A percentile compares a stretch with the other conserved stretches of the same genome.
Conservation (phyloP, 305 asterid genomes). For the Nicotiana rustica region DNA sequence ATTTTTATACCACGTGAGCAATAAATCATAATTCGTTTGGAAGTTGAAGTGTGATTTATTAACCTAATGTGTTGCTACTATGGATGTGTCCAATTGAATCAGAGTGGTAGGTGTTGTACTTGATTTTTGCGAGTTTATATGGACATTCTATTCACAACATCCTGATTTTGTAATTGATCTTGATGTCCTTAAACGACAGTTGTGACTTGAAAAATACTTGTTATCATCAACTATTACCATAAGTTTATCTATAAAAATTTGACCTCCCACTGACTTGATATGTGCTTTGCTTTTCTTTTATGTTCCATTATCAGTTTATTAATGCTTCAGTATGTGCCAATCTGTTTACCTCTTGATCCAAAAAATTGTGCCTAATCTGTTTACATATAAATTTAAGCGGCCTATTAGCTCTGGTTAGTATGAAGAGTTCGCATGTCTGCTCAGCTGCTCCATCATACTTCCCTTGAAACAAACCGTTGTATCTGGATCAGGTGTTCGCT, state of each 20-base stretch:
- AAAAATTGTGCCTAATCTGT: background rate
- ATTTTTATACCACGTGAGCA: conserved; percentile 15
- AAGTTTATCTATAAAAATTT: background rate
- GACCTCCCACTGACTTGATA: background rate
- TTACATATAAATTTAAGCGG: background rate
- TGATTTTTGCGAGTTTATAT: background rate
- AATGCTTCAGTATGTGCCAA: background rate
- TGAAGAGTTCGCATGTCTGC: conserved; percentile 16
- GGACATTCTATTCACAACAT: conserved; percentile 6
- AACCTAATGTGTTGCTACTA: conserved; percentile 17
- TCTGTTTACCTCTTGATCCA: background rate
- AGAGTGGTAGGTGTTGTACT: background rate
- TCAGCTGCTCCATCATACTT: conserved; percentile 10
- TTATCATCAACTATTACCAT: background rate
- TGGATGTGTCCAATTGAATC: conserved; percentile 6
- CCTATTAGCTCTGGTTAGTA: conserved; percentile 17
- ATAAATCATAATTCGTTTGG: background rate
- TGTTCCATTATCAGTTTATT: background rate
- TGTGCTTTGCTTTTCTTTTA: background rate
- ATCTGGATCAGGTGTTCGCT: background rate
- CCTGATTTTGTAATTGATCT: background rate
- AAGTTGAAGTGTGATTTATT: background rate
- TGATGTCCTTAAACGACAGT: background rate
- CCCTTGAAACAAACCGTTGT: conserved; percentile 2
- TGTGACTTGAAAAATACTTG: background rate